Conservation (phyloP, 1,139 yeast genomes). For the Blastobotrys illinoisensis region DNA sequence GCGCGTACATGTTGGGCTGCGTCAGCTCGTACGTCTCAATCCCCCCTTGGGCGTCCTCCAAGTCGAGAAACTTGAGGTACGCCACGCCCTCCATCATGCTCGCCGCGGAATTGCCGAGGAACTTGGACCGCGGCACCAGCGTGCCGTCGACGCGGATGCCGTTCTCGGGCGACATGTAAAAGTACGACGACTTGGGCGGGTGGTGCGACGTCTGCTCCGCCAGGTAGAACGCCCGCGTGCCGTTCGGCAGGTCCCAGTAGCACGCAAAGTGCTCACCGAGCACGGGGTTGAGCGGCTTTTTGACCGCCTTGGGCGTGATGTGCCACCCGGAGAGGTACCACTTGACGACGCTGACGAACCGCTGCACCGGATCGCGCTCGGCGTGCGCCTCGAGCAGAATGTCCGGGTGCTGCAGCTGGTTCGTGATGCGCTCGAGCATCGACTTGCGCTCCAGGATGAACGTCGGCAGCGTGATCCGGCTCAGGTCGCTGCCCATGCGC, state of each 20-base stretch:
- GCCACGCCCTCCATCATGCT: slow-evolving; percentile 94
- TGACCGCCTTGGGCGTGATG: slow-evolving; percentile 96
- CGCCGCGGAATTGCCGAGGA: slow-evolving; percentile 92
- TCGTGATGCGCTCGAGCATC: slow-evolving; percentile 92
- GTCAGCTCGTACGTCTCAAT: slow-evolving; percentile 69
- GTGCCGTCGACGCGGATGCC: slow-evolving; percentile 85
- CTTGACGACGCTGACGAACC: slow-evolving; percentile 68
- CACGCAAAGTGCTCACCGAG: slow-evolving; percentile 86
- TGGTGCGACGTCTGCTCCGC: slow-evolving; percentile 96
- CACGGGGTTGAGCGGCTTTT: slow-evolving; percentile 92
- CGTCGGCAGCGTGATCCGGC: slow-evolving; percentile 90
- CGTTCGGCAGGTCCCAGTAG: slow-evolving; percentile 83
- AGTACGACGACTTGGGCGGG: slow-evolving; percentile 96
- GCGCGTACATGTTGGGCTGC: slow-evolving; percentile 94
- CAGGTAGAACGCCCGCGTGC: slow-evolving; percentile 66
- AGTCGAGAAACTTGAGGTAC: slow-evolving; percentile 62
- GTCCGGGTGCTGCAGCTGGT: slow-evolving; percentile 79
- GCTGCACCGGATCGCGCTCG: slow-evolving; percentile 48
- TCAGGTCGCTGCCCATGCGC: slow-evolving; percentile 86
- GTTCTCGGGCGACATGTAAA: slow-evolving; percentile 75
- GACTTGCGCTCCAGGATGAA: slow-evolving; percentile 91
- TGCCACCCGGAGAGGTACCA: slow-evolving; percentile 98
- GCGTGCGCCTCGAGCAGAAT: slow-evolving; percentile 64
- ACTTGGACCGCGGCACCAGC: slow-evolving; percentile 78
- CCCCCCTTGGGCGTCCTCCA: slow-evolving; percentile 38